A percentile compares a stretch with the other conserved stretches of the same genome.
phyloP scores from a whole-genome alignment of 495 filamentous ascomycete genomes.

The Talaromyces adpressus region DNA sequence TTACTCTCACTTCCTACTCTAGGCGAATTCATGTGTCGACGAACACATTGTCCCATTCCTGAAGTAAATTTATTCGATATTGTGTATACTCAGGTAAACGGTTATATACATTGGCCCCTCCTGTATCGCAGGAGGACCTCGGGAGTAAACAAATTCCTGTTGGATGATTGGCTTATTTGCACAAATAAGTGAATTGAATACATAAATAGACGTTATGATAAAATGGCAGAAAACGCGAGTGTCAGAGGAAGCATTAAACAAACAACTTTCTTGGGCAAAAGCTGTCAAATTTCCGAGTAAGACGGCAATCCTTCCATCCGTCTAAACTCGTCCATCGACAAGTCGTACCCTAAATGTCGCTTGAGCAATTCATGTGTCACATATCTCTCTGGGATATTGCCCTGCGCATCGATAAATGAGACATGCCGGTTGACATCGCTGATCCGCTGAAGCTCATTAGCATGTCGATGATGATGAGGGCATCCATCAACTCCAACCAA shows the following conservation, averaged over 20 bases:
- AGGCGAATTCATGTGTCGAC: no score
- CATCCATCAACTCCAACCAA: constrained; percentile 42
- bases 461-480: constrained; percentile 41
- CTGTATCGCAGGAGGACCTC: no score
- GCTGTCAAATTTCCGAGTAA: background rate
- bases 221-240: background rate
- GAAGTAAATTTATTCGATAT: no score
- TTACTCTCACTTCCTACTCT: no score
- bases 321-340: constrained; percentile 37
- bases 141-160: no score
- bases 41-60: no score
- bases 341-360: constrained; percentile 37
- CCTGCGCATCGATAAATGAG: constrained; percentile 43
- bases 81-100: no score
- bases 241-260: background rate
- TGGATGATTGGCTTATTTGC: no score
- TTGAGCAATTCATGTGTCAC: constrained; percentile 43
- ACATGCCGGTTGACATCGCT: constrained; percentile 40
- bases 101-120: no score
- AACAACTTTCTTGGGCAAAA: background rate
- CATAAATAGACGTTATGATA: no score
- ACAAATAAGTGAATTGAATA: no score
- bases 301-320: constrained; percentile 4
- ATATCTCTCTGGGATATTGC: constrained; percentile 37
- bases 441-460: constrained; percentile 40